Evolutionary conservation across 2,329 filamentous ascomycete species (phyloP), one percentile per base, ranked within the genome.

Genomic region (Triangularia verruculosa): DNA sequence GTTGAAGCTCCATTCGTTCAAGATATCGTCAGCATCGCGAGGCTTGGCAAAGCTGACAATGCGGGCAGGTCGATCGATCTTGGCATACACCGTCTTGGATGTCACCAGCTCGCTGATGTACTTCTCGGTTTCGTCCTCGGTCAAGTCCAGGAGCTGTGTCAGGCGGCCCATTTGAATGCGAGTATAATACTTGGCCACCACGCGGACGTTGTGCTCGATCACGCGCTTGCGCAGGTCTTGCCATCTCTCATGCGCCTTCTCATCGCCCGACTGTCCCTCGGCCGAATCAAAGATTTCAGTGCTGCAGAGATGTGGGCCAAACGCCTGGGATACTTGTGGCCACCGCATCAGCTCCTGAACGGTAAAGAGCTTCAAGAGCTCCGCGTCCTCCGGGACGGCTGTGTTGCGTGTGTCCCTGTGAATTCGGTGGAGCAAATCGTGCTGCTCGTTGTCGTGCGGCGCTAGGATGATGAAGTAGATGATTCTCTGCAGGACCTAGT

Each of bases 1-100:
- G 78, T 97, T 97, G 73, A 91, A 89, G 76, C 93, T 97, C 95
- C 95, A 99, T 79, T 99, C 95, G 74, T 99, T 99, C 73, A 99
- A 81, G 60, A 97, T 88, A 77, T 99, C 95, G 74, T 99, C 95
- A 1, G 93, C 92, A 77, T 97, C 93, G 68, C 94, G 87, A 59
- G 93, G 92, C 83, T 96, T 95, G 67, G 94, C 93, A 74, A 99
- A 99, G 77, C 84, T 97, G 72, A 99, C 93, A 66, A 98, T 86
- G 64, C 91, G 86, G 5, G 95, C 95, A 0, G 95, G 95, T 56
- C 95, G 87, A 77, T 99, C 95, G 72, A 99, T 99, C 79, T 96
- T 96, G 67, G 95, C 95, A 73, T 95, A 97, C 67, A 99, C 94
- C 7, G 95, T 99, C 87, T 98, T 98, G 69, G 91, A 93, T 51